Evolutionary conservation across 2,329 filamentous ascomycete species (phyloP), one percentile per base, ranked within the genome.

Genomic region (Penicillium psychrosexuale): DNA sequence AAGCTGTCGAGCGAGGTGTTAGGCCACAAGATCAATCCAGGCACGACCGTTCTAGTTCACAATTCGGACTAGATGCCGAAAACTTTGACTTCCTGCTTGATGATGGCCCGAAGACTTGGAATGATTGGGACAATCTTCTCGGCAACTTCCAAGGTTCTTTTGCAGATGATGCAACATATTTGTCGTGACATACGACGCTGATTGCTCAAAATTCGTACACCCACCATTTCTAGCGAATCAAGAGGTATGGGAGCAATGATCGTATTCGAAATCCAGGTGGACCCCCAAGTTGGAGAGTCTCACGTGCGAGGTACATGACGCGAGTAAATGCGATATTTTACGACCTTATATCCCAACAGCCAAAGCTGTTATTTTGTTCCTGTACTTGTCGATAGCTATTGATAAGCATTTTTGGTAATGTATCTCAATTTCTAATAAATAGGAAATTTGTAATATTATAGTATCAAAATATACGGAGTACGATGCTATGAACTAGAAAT

Each of bases 91-190:
- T 58, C 39, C 19, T 59, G 8, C 40, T 59, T 9, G 54, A 59
- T 12, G 55, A 61, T 31, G 66, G 64, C 28, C 61, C 63, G 6
- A 67, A 51, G 59, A 66, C 19, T 45, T 70, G 67, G 67, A 53
- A 53, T 46, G 62, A 70, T 47, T 69, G 67, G 65, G 64, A 69
- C 36, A 57, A 60, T n/a, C 53, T 70, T 4, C 56, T 69, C n/a
- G 61, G 63, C n/a, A 59, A 69, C 13, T 69, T 66, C 12, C 64
- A 66, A 28, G 57, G 49, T 47, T 58, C 61, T 2, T 44, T 64
- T 19, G 31, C 57, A 27, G 61, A 65, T 36, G 62, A 64, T 47
- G 51, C 52, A 27, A 45, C 46, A n/a, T 44, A 53, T n/a, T 40
- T 57, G 55, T 31, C 55, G 3, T 48, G 49, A 31, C 28, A 9